Percentiles rank a stretch among this genome's conserved stretches.
Conservation (phyloP, 176 grass and related monocot species). For the Oryza punctata region DNA sequence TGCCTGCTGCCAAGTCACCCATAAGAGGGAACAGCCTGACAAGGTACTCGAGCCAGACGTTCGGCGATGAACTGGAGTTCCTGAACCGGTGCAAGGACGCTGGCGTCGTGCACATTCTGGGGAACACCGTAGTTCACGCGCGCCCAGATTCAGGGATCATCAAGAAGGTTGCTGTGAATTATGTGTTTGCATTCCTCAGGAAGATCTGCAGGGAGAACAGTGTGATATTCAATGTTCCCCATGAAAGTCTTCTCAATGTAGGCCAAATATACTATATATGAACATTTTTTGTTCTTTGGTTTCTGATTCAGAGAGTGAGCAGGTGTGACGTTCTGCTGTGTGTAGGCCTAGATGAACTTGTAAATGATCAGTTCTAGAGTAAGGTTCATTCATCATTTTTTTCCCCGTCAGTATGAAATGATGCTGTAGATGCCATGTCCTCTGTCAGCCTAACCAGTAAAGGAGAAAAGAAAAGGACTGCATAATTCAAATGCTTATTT, state of each 20-base stretch:
- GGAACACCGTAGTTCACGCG: constrained; percentile 60
- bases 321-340: constrained; percentile 2
- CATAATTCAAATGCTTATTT: constrained; percentile 10
- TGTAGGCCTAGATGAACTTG: constrained; percentile 34
- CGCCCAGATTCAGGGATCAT: constrained; percentile 54
- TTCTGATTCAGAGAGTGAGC: constrained; percentile 28
- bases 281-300: constrained; percentile 14
- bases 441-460: neutral
- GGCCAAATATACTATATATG: constrained; percentile 87
- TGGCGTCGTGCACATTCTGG: constrained; percentile 70
- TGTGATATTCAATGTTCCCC: constrained; percentile 80
- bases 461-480: neutral
- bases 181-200: constrained; percentile 69
- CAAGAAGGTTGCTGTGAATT: constrained; percentile 69
- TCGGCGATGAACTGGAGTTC: constrained; percentile 55
- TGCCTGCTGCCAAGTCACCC: constrained; percentile 34
- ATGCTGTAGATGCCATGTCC: neutral
- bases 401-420: neutral
- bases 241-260: constrained; percentile 76
- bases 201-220: constrained; percentile 73
- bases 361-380: constrained; percentile 37
- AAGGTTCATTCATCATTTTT: constrained; percentile 23
- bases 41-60: constrained; percentile 48
- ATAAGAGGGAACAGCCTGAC: constrained; percentile 50
- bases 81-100: constrained; percentile 72